Conservation (phyloP, 352 stramenopile genomes). For the Aphanomyces invadans region DNA sequence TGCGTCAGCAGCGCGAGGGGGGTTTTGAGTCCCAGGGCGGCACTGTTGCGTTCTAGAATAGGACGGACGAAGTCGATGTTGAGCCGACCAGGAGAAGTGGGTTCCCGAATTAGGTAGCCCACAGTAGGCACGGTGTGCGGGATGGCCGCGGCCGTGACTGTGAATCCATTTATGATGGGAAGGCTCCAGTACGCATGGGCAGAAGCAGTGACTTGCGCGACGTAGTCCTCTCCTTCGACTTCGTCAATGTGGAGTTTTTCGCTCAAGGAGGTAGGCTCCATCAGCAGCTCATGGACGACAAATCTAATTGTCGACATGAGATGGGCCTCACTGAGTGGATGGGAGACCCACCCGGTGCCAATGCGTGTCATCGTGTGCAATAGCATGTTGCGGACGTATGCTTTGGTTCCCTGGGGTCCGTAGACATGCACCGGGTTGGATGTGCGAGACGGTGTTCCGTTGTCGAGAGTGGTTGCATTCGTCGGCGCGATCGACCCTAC, state of each 20-base stretch:
- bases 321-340: no score
- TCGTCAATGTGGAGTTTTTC: slow-evolving; percentile 9
- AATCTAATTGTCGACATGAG: slow-evolving; percentile 23
- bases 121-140: slow-evolving; percentile 73
- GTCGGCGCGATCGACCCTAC: slow-evolving; percentile 39
- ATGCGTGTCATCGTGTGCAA: slow-evolving; percentile 17
- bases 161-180: not conserved
- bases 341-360: not conserved
- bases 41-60: slow-evolving; percentile 47
- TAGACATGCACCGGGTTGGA: slow-evolving; percentile 71
- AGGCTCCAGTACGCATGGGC: slow-evolving; percentile 6
- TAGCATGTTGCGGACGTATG: slow-evolving; percentile 9
- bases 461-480: slow-evolving; percentile 30
- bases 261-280: not conserved
- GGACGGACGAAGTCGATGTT: slow-evolving; percentile 44
- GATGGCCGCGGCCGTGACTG: slow-evolving; percentile 60
- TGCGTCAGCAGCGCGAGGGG: not conserved
- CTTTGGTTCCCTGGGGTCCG: slow-evolving; percentile 41
- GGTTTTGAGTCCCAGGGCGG: slow-evolving; percentile 31
- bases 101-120: slow-evolving; percentile 75
- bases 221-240: not conserved
- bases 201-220: not conserved
- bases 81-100: slow-evolving; percentile 43
- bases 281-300: slow-evolving; percentile 22
- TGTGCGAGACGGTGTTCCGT: slow-evolving; percentile 10